Percentiles rank a stretch among this genome's conserved stretches.
Evolutionary conservation across 345 rosid genomes (phyloP).

Genomic region (Boechera retrofracta): DNA sequence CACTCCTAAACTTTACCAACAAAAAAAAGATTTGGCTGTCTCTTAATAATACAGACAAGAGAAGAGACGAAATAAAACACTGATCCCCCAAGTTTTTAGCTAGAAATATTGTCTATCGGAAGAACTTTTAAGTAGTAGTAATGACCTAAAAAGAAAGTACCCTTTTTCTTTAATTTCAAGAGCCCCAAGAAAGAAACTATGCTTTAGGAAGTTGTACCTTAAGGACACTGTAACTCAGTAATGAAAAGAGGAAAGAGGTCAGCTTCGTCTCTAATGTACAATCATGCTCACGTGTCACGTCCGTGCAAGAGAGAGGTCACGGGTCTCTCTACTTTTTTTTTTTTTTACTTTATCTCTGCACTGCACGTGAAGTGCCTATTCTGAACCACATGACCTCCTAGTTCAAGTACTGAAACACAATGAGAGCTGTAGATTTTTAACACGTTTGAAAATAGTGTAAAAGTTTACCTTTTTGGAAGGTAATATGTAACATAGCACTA

Average conservation of each 20-base stretch:
- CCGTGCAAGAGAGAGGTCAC: conserved; percentile 40
- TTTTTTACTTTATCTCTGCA: conserved; percentile 17
- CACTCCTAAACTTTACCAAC: conserved; percentile 7
- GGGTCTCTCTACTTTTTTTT: conserved; percentile 2
- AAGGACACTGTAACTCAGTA: conserved; percentile 12
- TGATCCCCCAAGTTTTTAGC: conserved; percentile 16
- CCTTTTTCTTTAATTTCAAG: neutral
- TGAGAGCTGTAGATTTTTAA: neutral
- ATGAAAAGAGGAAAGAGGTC: conserved; percentile 34
- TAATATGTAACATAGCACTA: neutral
- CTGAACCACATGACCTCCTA: conserved; percentile 25
- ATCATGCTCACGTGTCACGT: conserved; percentile 37
- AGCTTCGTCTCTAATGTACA: conserved; percentile 29
- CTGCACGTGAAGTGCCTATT: conserved; percentile 39
- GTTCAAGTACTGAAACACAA: conserved; percentile 19
- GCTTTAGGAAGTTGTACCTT: conserved; percentile 11
- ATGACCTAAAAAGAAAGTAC: conserved; percentile 33
- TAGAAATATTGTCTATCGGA: neutral
- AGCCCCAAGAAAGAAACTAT: neutral
- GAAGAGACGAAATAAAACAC: conserved; percentile 5
- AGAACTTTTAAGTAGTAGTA: neutral
- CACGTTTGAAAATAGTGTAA: neutral
- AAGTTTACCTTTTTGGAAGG: neutral
- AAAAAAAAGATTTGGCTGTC: neutral
- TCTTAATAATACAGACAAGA: conserved; percentile 7